A percentile compares a stretch with the other conserved stretches of the same genome.
Evolutionary conservation across 257 asterid genomes (phyloP).

Genomic region (Jacaranda mimosifolia): DNA sequence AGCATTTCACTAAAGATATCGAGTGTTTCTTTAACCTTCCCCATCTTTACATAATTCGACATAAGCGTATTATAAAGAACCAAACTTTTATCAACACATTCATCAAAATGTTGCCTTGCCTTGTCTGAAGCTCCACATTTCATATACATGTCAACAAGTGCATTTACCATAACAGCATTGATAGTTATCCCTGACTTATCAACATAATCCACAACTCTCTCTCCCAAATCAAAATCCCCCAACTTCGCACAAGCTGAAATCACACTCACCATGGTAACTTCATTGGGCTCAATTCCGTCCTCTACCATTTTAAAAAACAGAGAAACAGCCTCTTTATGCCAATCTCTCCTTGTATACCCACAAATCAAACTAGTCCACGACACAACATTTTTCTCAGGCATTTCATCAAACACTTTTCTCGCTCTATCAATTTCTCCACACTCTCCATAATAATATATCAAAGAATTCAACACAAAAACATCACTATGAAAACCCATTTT

Average conservation of each 20-base stretch:
- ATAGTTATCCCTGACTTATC: slow-evolving; percentile 39
- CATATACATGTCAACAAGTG: slow-evolving; percentile 67
- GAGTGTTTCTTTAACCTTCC: slow-evolving; percentile 53
- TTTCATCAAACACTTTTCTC: slow-evolving; percentile 61
- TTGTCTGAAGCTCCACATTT: slow-evolving; percentile 57
- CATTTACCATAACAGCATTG: slow-evolving; percentile 55
- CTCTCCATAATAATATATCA: slow-evolving; percentile 56
- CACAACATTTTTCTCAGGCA: slow-evolving; percentile 59
- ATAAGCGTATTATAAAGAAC: slow-evolving; percentile 57
- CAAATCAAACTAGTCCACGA: slow-evolving; percentile 70
- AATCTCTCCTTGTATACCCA: slow-evolving; percentile 50
- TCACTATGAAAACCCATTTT: slow-evolving; percentile 52
- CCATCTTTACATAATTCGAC: slow-evolving; percentile 58
- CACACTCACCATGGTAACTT: slow-evolving; percentile 48
- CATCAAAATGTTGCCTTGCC: slow-evolving; percentile 56
- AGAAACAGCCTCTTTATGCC: slow-evolving; percentile 53
- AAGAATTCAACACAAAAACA: slow-evolving; percentile 53
- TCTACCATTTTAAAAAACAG: slow-evolving; percentile 61
- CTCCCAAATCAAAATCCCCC: slow-evolving; percentile 52
- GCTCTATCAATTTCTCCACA: slow-evolving; percentile 59
- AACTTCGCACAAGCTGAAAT: slow-evolving; percentile 61
- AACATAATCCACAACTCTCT: slow-evolving; percentile 44
- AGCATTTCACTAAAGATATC: slow-evolving; percentile 51
- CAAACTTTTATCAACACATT: slow-evolving; percentile 48
- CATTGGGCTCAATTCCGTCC: slow-evolving; percentile 54